Base-by-base conservation (phyloP, 257 asterid genomes). In the Capsicum pubescens region DNA sequence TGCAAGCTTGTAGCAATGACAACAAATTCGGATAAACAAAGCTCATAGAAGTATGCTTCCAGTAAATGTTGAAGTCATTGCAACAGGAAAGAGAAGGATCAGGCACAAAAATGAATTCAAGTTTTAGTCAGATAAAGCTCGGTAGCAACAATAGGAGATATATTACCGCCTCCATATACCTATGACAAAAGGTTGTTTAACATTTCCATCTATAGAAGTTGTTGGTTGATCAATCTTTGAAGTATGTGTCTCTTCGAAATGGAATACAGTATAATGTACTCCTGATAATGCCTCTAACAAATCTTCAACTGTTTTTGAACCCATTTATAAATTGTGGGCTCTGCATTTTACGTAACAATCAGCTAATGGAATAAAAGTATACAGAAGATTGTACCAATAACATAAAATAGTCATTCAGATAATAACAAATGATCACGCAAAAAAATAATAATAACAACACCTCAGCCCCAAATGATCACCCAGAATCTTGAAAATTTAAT, bases 201-300 rank as follows among this genome's bases (percentile, higher is more conserved):
- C 81, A 87, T 89, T 90, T 81, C 88, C 95, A 4, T 90, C 74
- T 13, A 88, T 56, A 80, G 94, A 90, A 21, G 92, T 88, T 57
- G 96, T 86, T 79, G 92, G 88, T 61, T 85, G 94, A 67, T 90
- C 94, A 68, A 86, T 84, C 74, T 57, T 91, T 64, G 89, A 74
- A 83, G 83, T 48, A 86, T 71, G 87, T 69, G 89, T 79, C 66
- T 85, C 86, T n/a, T 88, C 89, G 84, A 96, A 86, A 89, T 91
- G 99, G 89, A 96, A 93, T 81, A 98, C 98, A 54, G 99, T 92
- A 86, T 90, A 93, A 92, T 94, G 99, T 86, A 87, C 98, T 66
- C 97, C 97, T 21, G 98, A 93, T 80, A 93, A 94, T 84, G 97
- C 93, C 89, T 92, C 94, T 76, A 94, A 90, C 90, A 96, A 78